phyloP scores from a whole-genome alignment of 2,329 filamentous ascomycete genomes.

The Phialemoniopsis sp. region DNA sequence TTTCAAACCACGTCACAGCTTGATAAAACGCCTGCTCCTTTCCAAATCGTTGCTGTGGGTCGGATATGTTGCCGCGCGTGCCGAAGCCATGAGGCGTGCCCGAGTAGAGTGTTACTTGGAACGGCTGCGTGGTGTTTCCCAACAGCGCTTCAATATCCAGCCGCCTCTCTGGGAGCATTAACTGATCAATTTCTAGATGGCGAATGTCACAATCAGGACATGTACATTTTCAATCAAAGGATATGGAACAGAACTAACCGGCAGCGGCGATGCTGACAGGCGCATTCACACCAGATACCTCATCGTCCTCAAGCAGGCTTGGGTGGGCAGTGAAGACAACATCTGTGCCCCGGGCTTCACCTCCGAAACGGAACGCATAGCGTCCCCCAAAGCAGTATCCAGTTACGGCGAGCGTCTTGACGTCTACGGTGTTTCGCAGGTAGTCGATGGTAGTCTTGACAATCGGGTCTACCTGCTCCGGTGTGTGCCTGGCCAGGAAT shows the following conservation, averaged over 20 bases:
- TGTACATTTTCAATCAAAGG: neutral
- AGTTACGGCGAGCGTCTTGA: neutral
- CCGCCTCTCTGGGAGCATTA: constrained; percentile 54
- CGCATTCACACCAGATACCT: neutral
- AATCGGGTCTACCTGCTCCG: constrained; percentile 15
- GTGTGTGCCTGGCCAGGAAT: constrained; percentile 34
- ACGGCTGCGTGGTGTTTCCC: constrained; percentile 45
- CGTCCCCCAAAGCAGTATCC: constrained; percentile 1
- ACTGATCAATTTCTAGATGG: constrained; percentile 46
- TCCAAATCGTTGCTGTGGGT: constrained; percentile 54
- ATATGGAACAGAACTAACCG: constrained; percentile 12
- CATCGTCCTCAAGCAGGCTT: neutral
- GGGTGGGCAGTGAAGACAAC: neutral
- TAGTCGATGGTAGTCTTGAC: neutral
- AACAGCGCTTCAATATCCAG: constrained; percentile 57
- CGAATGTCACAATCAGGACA: neutral
- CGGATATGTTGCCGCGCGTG: constrained; percentile 57
- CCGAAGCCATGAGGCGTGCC: constrained; percentile 71
- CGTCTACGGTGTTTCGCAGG: neutral
- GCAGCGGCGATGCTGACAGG: neutral
- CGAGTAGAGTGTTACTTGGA: constrained; percentile 67
- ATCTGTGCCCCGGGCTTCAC: neutral
- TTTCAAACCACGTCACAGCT: constrained; percentile 71
- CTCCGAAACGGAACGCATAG: neutral
- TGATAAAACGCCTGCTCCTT: constrained; percentile 78